Conservation (phyloP, 257 asterid species). For the Solanum commersonii region DNA sequence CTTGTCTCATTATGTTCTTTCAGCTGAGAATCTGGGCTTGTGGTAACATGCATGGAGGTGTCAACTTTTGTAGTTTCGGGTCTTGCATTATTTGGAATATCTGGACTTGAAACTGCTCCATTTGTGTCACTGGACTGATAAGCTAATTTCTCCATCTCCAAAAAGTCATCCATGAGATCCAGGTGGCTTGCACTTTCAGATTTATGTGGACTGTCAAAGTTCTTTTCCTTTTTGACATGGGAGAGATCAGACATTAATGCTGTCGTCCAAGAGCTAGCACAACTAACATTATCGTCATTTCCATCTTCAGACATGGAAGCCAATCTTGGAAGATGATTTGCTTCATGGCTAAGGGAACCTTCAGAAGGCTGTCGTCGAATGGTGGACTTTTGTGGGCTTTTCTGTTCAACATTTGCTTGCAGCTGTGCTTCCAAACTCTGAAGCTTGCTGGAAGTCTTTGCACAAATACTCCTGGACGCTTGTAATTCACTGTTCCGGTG, state of each 20-base stretch:
- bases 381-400: slow-evolving; percentile 28
- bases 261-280: slow-evolving; percentile 76
- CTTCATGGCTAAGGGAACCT: slow-evolving; percentile 28
- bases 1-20: slow-evolving; percentile 13
- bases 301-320: slow-evolving; percentile 79
- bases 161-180: slow-evolving; percentile 94
- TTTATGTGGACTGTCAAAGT: slow-evolving; percentile 43
- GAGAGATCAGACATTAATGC: slow-evolving; percentile 43
- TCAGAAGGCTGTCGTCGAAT: slow-evolving; percentile 19
- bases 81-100: slow-evolving; percentile 18
- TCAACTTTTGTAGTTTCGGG: slow-evolving; percentile 24
- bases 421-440: slow-evolving; percentile 64
- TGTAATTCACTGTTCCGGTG: slow-evolving; percentile 84
- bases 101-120: slow-evolving; percentile 26
- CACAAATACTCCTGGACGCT: slow-evolving; percentile 60
- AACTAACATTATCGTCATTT: slow-evolving; percentile 57
- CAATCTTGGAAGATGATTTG: slow-evolving; percentile 49
- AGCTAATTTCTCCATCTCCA: slow-evolving; percentile 98
- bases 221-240: slow-evolving; percentile 61
- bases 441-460: slow-evolving; percentile 73
- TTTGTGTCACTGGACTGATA: slow-evolving; percentile 37
- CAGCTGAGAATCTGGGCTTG: slow-evolving; percentile 15
- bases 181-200: slow-evolving; percentile 51
- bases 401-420: slow-evolving; percentile 46
- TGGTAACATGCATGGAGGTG: slow-evolving; percentile 17